Percentiles rank a stretch among this genome's conserved stretches.
Conservation (phyloP, 2,329 filamentous ascomycete genomes). For the Diaporthe ampelina region DNA sequence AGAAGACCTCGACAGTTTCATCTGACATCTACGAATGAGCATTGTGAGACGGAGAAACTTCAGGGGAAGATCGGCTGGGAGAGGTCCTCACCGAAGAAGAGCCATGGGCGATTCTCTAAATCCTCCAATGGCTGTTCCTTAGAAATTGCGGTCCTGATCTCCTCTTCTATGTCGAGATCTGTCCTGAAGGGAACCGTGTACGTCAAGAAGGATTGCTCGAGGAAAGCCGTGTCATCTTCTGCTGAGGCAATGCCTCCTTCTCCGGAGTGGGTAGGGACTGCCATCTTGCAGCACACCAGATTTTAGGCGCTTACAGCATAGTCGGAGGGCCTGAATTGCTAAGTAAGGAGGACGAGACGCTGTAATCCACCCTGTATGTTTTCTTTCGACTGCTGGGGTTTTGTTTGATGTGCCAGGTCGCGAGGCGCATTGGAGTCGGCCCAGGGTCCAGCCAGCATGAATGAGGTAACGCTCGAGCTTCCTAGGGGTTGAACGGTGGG, state of each 20-base stretch:
- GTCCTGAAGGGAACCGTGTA: conserved; percentile 73
- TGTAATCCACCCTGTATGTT: neutral
- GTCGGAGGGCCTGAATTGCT: neutral
- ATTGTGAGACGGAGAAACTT: conserved; percentile 54
- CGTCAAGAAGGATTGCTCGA: conserved; percentile 70
- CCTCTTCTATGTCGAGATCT: conserved; percentile 66
- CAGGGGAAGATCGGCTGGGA: conserved; percentile 45
- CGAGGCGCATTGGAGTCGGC: neutral
- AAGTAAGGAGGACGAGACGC: neutral
- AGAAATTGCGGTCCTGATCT: conserved; percentile 53
- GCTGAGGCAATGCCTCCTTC: conserved; percentile 45
- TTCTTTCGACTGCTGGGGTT: neutral
- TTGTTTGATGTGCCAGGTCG: conserved; percentile 13
- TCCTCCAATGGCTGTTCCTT: conserved; percentile 36
- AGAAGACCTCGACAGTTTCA: conserved; percentile 78
- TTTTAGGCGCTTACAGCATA: conserved; percentile 34
- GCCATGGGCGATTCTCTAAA: conserved; percentile 50
- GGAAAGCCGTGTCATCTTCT: conserved; percentile 59
- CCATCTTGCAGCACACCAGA: conserved; percentile 44
- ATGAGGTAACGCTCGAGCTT: conserved; percentile 20
- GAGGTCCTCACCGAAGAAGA: conserved; percentile 77
- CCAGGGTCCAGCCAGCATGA: conserved; percentile 19
- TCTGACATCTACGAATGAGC: conserved; percentile 72
- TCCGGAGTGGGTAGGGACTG: conserved; percentile 49
- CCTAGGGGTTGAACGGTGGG: neutral